phyloP scores from a whole-genome alignment of 129 eudicot species.

The Pseudognaphalium luteoalbum region DNA sequence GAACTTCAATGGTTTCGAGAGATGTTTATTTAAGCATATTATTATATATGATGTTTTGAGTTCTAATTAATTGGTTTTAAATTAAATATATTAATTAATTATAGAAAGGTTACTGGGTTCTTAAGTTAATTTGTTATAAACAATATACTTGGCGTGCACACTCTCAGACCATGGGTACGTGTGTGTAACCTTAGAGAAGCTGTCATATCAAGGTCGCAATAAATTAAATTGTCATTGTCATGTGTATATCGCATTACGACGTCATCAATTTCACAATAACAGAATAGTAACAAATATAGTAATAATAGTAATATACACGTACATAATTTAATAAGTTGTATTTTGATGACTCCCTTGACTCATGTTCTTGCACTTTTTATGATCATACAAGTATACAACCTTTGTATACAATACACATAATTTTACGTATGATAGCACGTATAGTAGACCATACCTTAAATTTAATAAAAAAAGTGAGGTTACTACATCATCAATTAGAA shows the following conservation, averaged over 20 bases:
- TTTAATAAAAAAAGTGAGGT: too few species aligned
- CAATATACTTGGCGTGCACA: conserved; percentile 27
- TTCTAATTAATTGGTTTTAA: too few species aligned
- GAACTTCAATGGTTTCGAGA: too few species aligned
- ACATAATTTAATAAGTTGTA: neutral
- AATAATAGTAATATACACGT: neutral
- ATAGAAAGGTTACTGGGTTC: neutral
- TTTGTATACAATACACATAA: too few species aligned
- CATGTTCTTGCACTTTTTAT: neutral
- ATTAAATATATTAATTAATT: too few species aligned
- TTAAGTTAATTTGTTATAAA: conserved; percentile 8
- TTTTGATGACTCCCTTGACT: neutral
- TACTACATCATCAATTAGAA: too few species aligned
- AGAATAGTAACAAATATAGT: neutral
- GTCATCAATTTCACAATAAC: neutral
- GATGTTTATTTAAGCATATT: too few species aligned
- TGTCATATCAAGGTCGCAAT: conserved; percentile 16
- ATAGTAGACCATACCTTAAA: too few species aligned
- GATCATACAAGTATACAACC: neutral
- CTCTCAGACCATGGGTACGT: neutral
- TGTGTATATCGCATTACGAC: conserved; percentile 20
- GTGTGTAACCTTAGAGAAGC: conserved; percentile 7
- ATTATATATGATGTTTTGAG: neutral
- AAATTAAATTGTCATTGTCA: neutral
- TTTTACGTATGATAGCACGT: too few species aligned